Base-by-base conservation (phyloP, 768 basidiomycete species). In the Lenzites betulinus region DNA sequence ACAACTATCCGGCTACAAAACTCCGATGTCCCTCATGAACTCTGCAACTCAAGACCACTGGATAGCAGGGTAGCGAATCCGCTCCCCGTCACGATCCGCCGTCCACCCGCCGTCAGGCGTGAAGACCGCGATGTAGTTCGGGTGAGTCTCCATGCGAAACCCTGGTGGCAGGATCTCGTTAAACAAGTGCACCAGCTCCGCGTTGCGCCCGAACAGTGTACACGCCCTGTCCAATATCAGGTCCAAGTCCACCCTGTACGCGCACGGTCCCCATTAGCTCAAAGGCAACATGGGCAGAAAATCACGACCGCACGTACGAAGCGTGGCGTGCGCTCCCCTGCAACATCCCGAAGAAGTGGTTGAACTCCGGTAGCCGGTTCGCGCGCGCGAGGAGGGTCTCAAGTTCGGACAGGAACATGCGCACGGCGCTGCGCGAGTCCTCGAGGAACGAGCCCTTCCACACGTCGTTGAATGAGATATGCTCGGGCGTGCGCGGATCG, bases 401-500 rank as follows among this genome's bases (percentile, higher is more conserved):
- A 2, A 60, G 33, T 9, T 13, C 48, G 1, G 8, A 18, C 15
- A 54, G 26, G 41, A 60, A 60, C 22, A 51, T 53, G 7, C 1
- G 12, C 15, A 26, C 20, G 2, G 53, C 53, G 15, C 41, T 26
- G 9, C 20, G 47, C 22, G 53, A 43, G 41, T 12, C 13, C 39
- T 54, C 41, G 11, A 51, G 16, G 39, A 33, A 51, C 30, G 47
- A 15, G 2, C 41, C 48, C 16, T 43, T 33, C 59, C 52, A 54
- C 18, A 36, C 28, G 8, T 51, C 59, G 20, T 42, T 30, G 13
- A 41, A 54, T 0, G 36, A 35, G 30, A 60, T 7, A 28, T 49
- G 36, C 13, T 51, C 48, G 16, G 56, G 39, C 13, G 56, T 43
- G 12, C 59, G 59, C 8, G 59, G 59, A 25, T 60, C 59, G 16